phyloP scores from a whole-genome alignment of 768 basidiomycete species.

The Coprinopsis marcescibilis region DNA sequence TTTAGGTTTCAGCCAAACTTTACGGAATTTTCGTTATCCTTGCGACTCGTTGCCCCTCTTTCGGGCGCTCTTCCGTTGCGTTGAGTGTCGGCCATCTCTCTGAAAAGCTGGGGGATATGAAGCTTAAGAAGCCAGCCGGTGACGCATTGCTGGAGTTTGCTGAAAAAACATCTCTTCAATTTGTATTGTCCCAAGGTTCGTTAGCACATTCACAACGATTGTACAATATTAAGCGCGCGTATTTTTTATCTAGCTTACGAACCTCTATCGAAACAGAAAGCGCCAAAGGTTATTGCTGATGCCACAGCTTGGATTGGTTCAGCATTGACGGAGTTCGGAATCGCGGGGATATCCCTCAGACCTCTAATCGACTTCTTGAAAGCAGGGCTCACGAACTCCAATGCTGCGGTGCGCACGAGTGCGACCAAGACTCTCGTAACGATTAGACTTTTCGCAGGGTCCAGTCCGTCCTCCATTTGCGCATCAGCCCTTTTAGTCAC shows the following conservation, averaged over 20 bases:
- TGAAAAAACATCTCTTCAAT: conserved; percentile 91
- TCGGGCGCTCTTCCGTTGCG: conserved; percentile 81
- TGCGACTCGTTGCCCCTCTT: conserved; percentile 74
- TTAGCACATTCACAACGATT: background rate
- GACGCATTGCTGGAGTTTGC: conserved; percentile 80
- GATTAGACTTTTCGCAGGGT: conserved; percentile 85
- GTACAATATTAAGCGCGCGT: conserved; percentile 1
- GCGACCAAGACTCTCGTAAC: conserved; percentile 93
- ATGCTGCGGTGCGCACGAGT: conserved; percentile 87
- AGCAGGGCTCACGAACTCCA: conserved; percentile 81
- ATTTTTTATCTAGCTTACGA: conserved; percentile 66
- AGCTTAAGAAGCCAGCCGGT: conserved; percentile 93
- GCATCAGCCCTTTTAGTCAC: background rate
- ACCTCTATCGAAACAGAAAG: conserved; percentile 90
- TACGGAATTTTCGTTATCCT: conserved; percentile 72
- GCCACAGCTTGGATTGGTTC: conserved; percentile 84
- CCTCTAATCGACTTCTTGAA: conserved; percentile 90
- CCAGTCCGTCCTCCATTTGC: conserved; percentile 43
- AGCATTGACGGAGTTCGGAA: conserved; percentile 86
- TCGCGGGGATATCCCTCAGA: conserved; percentile 76
- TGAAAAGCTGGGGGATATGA: conserved; percentile 95
- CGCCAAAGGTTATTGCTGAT: conserved; percentile 94
- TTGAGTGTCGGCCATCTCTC: conserved; percentile 74
- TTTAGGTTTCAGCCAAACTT: conserved; percentile 83
- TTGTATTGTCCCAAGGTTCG: conserved; percentile 88